phyloP scores from a whole-genome alignment of 345 rosid species.

The Zanthoxylum bungeanum region DNA sequence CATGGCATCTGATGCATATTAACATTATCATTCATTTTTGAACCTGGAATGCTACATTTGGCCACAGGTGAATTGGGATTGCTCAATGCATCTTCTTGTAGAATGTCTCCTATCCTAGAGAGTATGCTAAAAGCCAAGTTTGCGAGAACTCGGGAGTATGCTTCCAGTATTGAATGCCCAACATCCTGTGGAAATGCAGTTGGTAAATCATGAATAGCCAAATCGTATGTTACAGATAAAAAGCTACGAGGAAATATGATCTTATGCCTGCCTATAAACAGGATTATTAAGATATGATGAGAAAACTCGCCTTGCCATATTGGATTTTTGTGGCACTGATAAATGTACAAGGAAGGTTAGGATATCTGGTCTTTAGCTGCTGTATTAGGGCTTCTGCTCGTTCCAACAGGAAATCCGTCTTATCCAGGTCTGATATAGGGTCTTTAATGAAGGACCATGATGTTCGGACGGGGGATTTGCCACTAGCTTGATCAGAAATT shows the following conservation, averaged over 20 bases:
- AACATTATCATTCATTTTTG: constrained; percentile 18
- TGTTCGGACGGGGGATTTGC: constrained; percentile 59
- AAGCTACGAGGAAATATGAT: no score
- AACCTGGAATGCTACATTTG: constrained; percentile 42
- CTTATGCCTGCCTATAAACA: no score
- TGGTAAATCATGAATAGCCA: no score
- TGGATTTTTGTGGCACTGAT: constrained; percentile 81
- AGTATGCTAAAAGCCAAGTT: constrained; percentile 75
- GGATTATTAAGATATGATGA: neutral
- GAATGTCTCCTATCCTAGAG: constrained; percentile 68
- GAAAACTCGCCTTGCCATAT: constrained; percentile 71
- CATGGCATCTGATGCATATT: constrained; percentile 38
- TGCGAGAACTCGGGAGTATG: constrained; percentile 75
- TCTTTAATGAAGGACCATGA: constrained; percentile 87
- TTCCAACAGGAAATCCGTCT: constrained; percentile 50
- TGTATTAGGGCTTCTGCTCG: constrained; percentile 57
- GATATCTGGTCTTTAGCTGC: constrained; percentile 55
- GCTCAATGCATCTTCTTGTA: constrained; percentile 69
- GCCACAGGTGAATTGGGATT: constrained; percentile 60
- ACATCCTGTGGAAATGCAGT: constrained; percentile 75
- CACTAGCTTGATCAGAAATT: constrained; percentile 43
- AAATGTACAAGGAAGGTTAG: constrained; percentile 83
- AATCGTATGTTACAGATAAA: no score
- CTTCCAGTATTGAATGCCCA: constrained; percentile 78
- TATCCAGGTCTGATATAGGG: constrained; percentile 53